Conservation (phyloP, 192 early-diverging fungal species). For the Obelidium mucronatum region DNA sequence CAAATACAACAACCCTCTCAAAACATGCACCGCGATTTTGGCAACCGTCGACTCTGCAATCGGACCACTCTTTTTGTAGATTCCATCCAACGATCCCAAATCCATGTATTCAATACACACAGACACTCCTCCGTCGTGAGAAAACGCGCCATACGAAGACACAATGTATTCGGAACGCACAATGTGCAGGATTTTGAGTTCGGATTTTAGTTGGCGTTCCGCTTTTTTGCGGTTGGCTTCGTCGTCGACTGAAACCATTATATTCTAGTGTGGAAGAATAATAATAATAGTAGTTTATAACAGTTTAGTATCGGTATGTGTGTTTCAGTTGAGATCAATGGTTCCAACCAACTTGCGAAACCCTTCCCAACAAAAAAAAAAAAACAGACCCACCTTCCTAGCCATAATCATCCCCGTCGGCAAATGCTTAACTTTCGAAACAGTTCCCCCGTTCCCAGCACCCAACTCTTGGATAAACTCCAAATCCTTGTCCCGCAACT, state of each 20-base stretch:
- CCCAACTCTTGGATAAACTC: slow-evolving; percentile 80
- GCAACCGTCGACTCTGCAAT: slow-evolving; percentile 90
- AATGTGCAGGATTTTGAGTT: slow-evolving; percentile 86
- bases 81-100: slow-evolving; percentile 88
- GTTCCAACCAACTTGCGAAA: too few species aligned
- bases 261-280: slow-evolving; percentile 28
- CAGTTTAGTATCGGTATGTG: not conserved
- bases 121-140: slow-evolving; percentile 80
- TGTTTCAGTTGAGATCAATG: too few species aligned
- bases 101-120: slow-evolving; percentile 99
- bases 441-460: slow-evolving; percentile 93
- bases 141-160: slow-evolving; percentile 85
- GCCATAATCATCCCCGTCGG: slow-evolving; percentile 87
- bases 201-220: slow-evolving; percentile 84
- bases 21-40: slow-evolving; percentile 88
- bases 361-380: not conserved
- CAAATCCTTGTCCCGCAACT: slow-evolving; percentile 71
- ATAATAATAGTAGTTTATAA: too few species aligned
- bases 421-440: slow-evolving; percentile 82
- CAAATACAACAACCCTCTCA: slow-evolving; percentile 91
- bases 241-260: slow-evolving; percentile 43
- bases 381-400: slow-evolving; percentile 75
- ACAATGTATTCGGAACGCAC: slow-evolving; percentile 95
- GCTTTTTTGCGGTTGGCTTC: slow-evolving; percentile 62
- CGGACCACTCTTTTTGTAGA: slow-evolving; percentile 86